Percentiles rank a stretch among this genome's conserved stretches.
These are phyloP conservation scores for Phylloporus arenicola DNA, from an alignment of 768 basidiomycete genomes.

Conservation along the genomic window DNA sequence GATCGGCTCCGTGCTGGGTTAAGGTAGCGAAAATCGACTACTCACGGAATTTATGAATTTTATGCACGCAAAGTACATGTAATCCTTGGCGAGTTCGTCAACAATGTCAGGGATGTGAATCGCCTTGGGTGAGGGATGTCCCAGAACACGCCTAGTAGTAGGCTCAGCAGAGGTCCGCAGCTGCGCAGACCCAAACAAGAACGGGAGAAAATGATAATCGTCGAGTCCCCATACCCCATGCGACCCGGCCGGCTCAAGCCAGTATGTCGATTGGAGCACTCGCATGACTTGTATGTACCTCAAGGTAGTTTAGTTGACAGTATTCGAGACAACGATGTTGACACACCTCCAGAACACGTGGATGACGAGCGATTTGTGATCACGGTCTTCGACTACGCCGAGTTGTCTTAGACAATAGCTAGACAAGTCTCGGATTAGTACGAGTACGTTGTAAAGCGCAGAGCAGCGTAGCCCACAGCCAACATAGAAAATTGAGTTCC, in stretches of 20 bases:
- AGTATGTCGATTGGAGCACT: slow-evolving; percentile 84
- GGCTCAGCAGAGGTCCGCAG: slow-evolving; percentile 29
- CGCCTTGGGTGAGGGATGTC: slow-evolving; percentile 83
- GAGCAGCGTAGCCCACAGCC: slow-evolving; percentile 60
- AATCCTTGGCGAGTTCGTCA: slow-evolving; percentile 85
- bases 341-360: slow-evolving; percentile 83
- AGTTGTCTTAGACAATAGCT: slow-evolving; percentile 80
- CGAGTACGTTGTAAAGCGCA: background rate
- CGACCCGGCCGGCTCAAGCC: slow-evolving; percentile 98
- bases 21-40: background rate
- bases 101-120: slow-evolving; percentile 90
- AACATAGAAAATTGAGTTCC: slow-evolving; percentile 97
- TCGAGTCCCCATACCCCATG: slow-evolving; percentile 98
- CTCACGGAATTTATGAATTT: slow-evolving; percentile 90
- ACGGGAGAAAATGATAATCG: slow-evolving; percentile 94
- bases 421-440: slow-evolving; percentile 1
- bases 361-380: slow-evolving; percentile 72
- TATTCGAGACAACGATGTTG: background rate
- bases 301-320: background rate
- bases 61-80: slow-evolving; percentile 97
- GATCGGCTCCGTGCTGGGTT: background rate
- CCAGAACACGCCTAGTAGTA: slow-evolving; percentile 28
- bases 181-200: slow-evolving; percentile 82
- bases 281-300: slow-evolving; percentile 81
- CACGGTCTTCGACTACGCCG: slow-evolving; percentile 54